A percentile compares a stretch with the other conserved stretches of the same genome.
These are phyloP conservation scores for Pontederia paniculata DNA, from an alignment of 176 grass and related monocot genomes.

Conservation along the genomic window DNA sequence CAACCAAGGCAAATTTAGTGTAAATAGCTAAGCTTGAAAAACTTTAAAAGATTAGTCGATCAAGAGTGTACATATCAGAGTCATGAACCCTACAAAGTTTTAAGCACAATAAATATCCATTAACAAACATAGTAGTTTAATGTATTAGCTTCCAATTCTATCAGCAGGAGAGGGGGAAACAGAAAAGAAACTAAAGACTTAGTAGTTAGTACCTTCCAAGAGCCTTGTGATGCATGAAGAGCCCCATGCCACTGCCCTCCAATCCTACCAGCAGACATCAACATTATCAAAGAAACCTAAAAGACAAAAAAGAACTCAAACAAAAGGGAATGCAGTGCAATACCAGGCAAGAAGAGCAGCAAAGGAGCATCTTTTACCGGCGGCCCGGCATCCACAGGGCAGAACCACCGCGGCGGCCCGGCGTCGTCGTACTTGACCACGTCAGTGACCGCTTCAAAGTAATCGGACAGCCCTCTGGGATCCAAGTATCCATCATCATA, in stretches of 20 bases:
- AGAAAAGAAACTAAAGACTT: background rate
- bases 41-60: background rate
- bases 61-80: background rate
- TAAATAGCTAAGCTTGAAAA: background rate
- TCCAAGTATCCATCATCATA: constrained; percentile 51
- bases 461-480: constrained; percentile 26
- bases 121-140: no score
- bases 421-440: constrained; percentile 31
- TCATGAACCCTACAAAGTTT: background rate
- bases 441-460: constrained; percentile 26
- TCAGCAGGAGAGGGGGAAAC: background rate
- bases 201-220: constrained; percentile 35
- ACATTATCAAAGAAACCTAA: background rate
- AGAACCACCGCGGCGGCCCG: constrained; percentile 39
- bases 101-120: background rate
- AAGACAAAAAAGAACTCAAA: background rate
- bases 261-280: constrained; percentile 20
- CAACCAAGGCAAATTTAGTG: constrained; percentile 1
- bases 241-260: constrained; percentile 53
- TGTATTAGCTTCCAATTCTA: no score
- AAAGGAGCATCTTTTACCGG: constrained; percentile 36
- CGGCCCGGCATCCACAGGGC: constrained; percentile 13
- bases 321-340: background rate
- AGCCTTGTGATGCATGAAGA: constrained; percentile 71
- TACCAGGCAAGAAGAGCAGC: constrained; percentile 57